Base-by-base conservation (phyloP, 2,329 filamentous ascomycete genomes). In the Paraphaeosphaeria minitans region DNA sequence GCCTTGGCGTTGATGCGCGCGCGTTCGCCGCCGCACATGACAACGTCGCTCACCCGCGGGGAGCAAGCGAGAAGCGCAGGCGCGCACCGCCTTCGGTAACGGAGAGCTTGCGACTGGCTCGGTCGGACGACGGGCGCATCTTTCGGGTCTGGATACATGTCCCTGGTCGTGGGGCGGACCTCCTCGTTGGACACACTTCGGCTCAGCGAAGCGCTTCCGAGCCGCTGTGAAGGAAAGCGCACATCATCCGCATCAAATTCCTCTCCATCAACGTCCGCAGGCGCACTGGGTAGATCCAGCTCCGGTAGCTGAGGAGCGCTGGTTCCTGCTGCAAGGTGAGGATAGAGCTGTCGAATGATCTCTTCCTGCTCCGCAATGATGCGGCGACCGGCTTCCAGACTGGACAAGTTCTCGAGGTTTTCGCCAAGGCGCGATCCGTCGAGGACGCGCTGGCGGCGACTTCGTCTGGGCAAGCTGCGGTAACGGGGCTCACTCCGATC, bases 401-500 rank as follows among this genome's bases (percentile, higher is more conserved):
- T 67, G 50, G 66, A 66, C 33, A 75, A 57, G 35, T 68, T 67
- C 33, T 77, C 69, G 46, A 79, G 54, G 67, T 74, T 69, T 56
- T 70, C 68, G 37, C 59, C 65, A n/a, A 75, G 58, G 8, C 68
- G 67, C 8, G 63, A 58, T 16, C 66, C 66, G 31, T 78, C 75
- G 14, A 78, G 66, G n/a, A 73, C 47, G 19, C 75, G 71, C 59
- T 77, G 75, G 13, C 77, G 70, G 39, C 77, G 62, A 62, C 75
- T 74, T 31, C 81, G 70, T 31, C 81, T 73, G 6, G 81, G 81
- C 14, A 83, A 72, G 53, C 80, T 83, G 51, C 80, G 77, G 60
- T 81, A 80, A 50, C 77, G 72, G 16, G 77, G 77, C 56, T 78
- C 76, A 55, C 72, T 79, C 48, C 90, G 85, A 64, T 92, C 89